phyloP scores from a whole-genome alignment of 2,329 filamentous ascomycete species.

The Ophiosphaerella narmari region DNA sequence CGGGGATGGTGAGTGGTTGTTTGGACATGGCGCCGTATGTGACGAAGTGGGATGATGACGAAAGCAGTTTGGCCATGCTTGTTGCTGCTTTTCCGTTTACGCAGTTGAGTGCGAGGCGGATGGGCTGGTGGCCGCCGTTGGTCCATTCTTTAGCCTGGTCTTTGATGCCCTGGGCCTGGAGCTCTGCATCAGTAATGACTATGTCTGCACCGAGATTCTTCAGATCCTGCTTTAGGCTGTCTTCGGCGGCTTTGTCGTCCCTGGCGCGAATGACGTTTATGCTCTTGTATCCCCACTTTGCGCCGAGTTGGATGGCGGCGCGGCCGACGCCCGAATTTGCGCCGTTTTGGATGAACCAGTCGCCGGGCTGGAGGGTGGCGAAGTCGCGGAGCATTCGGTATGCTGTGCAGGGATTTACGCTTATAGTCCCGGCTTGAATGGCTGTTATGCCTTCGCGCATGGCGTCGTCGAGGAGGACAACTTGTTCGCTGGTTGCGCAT shows the following conservation, averaged over 20 bases:
- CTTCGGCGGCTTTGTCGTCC: slow-evolving; percentile 71
- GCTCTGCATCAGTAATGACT: slow-evolving; percentile 66
- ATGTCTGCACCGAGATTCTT: slow-evolving; percentile 64
- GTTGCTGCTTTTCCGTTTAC: slow-evolving; percentile 87
- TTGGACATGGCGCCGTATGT: slow-evolving; percentile 96
- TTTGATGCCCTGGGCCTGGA: slow-evolving; percentile 66
- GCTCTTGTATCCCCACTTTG: slow-evolving; percentile 84
- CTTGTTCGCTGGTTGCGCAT: slow-evolving; percentile 62
- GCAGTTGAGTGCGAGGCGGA: slow-evolving; percentile 86
- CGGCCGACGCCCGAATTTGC: slow-evolving; percentile 93
- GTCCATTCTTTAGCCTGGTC: slow-evolving; percentile 68
- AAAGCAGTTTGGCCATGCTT: slow-evolving; percentile 74
- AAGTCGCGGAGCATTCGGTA: slow-evolving; percentile 92
- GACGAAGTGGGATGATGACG: slow-evolving; percentile 72
- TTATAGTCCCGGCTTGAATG: slow-evolving; percentile 82
- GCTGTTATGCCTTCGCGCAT: slow-evolving; percentile 72
- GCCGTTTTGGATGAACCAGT: slow-evolving; percentile 97
- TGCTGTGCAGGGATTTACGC: slow-evolving; percentile 91
- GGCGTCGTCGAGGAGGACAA: slow-evolving; percentile 73
- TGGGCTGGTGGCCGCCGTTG: slow-evolving; percentile 69
- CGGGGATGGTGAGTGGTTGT: slow-evolving; percentile 80
- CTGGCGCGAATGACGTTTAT: slow-evolving; percentile 87
- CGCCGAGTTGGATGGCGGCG: slow-evolving; percentile 85
- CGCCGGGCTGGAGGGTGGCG: slow-evolving; percentile 67
- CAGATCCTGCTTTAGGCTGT: slow-evolving; percentile 66